Conservation (phyloP, 2,329 filamentous ascomycete species). For the Penicillium griseofulvum region DNA sequence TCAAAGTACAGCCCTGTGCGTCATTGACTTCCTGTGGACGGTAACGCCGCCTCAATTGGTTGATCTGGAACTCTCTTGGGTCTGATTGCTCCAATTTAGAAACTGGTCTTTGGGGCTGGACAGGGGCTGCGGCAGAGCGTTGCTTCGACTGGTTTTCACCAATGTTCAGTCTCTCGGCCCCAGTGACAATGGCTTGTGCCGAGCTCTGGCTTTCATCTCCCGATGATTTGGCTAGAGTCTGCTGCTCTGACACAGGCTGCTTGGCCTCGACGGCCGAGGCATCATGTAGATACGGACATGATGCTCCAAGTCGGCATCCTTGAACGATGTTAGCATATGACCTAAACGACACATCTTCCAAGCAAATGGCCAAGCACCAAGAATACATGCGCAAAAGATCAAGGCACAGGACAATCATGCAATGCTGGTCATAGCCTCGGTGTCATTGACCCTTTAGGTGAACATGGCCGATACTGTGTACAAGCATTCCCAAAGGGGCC, state of each 20-base stretch:
- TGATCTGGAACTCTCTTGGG: constrained; percentile 70
- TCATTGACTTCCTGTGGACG: constrained; percentile 47
- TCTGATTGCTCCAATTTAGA: constrained; percentile 64
- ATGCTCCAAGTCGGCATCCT: constrained; percentile 54
- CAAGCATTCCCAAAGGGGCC: background rate
- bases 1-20: constrained; percentile 56
- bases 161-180: constrained; percentile 18
- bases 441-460: background rate
- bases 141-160: constrained; percentile 29
- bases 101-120: constrained; percentile 60
- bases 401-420: background rate
- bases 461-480: background rate
- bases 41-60: constrained; percentile 69
- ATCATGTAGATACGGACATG: constrained; percentile 53
- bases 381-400: background rate
- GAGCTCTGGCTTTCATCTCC: constrained; percentile 3
- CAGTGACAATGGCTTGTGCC: constrained; percentile 12
- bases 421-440: background rate
- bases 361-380: background rate
- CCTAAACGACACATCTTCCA: background rate
- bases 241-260: constrained; percentile 14
- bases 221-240: constrained; percentile 12
- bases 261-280: constrained; percentile 19
- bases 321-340: constrained; percentile 21
- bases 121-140: constrained; percentile 38